Evolutionary conservation across 768 basidiomycete species (phyloP), one percentile per base, ranked within the genome.

Genomic region (Termitomyces sp.): DNA sequence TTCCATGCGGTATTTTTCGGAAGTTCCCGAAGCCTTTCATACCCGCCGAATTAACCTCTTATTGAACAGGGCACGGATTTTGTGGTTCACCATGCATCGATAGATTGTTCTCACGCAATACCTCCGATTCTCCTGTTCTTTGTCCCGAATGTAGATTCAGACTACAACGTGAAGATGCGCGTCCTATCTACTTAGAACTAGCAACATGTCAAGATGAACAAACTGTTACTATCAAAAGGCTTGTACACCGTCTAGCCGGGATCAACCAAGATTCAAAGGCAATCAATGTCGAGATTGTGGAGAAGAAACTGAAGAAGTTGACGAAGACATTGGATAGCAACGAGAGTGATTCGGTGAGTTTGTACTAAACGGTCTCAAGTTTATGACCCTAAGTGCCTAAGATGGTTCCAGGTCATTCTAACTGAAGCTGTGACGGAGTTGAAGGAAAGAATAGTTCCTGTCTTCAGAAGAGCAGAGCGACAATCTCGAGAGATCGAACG

Each of bases 341-440:
- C 29, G 57, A 64, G 12, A 66, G 66, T 16, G 58, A 64, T 7
- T 53, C 67, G 56, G 79, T 77, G 58, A 42, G 72, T 66, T 18
- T 20, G 41, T 29, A 29, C n/a, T 41, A n/a, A 56, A 41, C 14
- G 39, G 52, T 36, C 39, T 18, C 50, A 53, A 42, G 24, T 14
- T 22, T 39, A 14, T 32, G 16, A 34, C 47, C 50, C 12, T 26
- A 34, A 41, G 9, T 31, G 37, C 34, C 37, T 29, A 46, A 26
- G 20, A 18, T 29, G 36, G 14, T 12, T 18, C 14, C 48, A 79
- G 78, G 54, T 57, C 3, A 55, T 60, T 44, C 61, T 80, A 7
- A 59, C 74, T n/a, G 59, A 66, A 42, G 74, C 76, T 3, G 60
- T 79, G 5, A 64, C 69, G 26, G 71, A 77, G 49, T 79, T 81